Evolutionary conservation across 441 rosid species (phyloP), one percentile per base, ranked within the genome.

Genomic region (Gossypium aridum): DNA sequence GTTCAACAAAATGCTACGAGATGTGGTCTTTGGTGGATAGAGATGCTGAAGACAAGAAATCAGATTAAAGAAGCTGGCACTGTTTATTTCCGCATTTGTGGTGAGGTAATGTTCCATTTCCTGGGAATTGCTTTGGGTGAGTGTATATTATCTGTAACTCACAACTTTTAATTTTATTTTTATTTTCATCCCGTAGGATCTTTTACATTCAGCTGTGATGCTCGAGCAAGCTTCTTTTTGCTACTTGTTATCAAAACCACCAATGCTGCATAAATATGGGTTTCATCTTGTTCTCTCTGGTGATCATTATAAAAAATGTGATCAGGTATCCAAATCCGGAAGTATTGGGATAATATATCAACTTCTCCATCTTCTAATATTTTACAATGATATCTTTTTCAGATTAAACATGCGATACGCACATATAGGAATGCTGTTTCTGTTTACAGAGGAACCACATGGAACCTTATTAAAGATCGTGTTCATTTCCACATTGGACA

Each of bases 151-250:
- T 71, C 66, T 78, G 75, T 69, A 26, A 20, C 78, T 80, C 68
- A 85, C 72, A 53, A 34, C 37, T 62, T 76, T 43, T 43, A 43
- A 9, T 43, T 43, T 43, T 43, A 43, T 80, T 49, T 75, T 77
- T 3, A 1, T 16, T 55, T 69, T 55, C n/a, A 12, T 1, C 20
- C 76, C 71, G 68, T 83, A 96, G 99, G 99, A 96, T 79, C 81
- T 90, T 74, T 75, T 94, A 80, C 92, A 92, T 86, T 89, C 97
- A n/a, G 99, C 99, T 77, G 97, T 96, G 68, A 91, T 96, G 98
- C 91, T 94, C 64, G 99, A 96, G 93, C 99, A 96, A 88, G 97
- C 97, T 81, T 92, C 99, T 73, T 94, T 94, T 80, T 96, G 99
- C 85, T 96, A 89, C 85, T 82, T 94, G 85, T 84, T 92, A 72